phyloP scores from a whole-genome alignment of 1,139 yeast species.

The Saccharomycopsis crataegensis region DNA sequence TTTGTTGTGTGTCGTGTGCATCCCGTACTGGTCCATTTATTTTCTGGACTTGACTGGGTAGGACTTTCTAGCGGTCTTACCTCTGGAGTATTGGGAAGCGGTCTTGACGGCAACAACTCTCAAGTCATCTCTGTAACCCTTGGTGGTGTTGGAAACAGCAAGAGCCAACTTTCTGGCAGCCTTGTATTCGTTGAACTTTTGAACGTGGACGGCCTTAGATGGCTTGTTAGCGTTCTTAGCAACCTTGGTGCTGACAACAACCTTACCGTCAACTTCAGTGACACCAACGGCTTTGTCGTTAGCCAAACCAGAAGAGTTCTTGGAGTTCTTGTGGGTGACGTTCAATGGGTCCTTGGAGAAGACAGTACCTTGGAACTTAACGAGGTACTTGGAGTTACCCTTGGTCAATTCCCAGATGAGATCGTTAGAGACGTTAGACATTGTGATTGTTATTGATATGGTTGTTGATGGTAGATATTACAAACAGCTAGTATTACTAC shows the following conservation, averaged over 20 bases:
- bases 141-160: constrained; percentile 38
- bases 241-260: constrained; percentile 36
- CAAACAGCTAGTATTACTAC: neutral
- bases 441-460: neutral
- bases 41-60: constrained; percentile 25
- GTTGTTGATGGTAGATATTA: neutral
- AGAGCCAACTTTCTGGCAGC: constrained; percentile 36
- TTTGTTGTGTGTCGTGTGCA: too few species aligned
- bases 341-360: constrained; percentile 45
- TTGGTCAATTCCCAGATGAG: constrained; percentile 45
- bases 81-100: constrained; percentile 37
- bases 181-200: constrained; percentile 36
- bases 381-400: constrained; percentile 38
- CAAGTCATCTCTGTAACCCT: constrained; percentile 42
- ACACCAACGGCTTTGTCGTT: constrained; percentile 42
- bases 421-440: constrained; percentile 28
- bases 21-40: neutral
- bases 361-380: constrained; percentile 38
- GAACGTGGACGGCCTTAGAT: constrained; percentile 31
- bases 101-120: constrained; percentile 38
- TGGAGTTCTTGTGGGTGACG: constrained; percentile 38
- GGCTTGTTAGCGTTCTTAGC: constrained; percentile 38
- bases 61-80: constrained; percentile 32
- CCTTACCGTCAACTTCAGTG: constrained; percentile 31
- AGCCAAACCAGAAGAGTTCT: constrained; percentile 39